phyloP scores from a whole-genome alignment of 106 monocot genomes.

The Platanthera zijinensis region DNA sequence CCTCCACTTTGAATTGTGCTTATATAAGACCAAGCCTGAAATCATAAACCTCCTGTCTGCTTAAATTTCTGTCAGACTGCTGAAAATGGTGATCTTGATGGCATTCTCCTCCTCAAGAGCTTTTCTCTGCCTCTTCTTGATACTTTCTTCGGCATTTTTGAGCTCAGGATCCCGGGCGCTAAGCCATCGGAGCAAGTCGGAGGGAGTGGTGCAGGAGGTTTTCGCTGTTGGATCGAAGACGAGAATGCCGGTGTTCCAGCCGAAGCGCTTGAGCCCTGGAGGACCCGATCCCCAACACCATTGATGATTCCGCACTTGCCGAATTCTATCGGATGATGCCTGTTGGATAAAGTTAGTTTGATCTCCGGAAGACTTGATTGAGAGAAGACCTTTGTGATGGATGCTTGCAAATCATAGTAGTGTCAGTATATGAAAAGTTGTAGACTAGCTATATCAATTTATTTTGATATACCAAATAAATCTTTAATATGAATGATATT shows the following conservation, averaged over 20 bases:
- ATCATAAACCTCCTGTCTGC: not conserved
- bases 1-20: constrained; percentile 1
- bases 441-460: not conserved
- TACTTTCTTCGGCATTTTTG: constrained; percentile 1
- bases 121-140: constrained; percentile 6
- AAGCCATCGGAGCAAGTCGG: not conserved
- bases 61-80: not conserved
- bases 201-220: no score
- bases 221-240: not conserved
- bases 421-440: not conserved
- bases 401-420: not conserved
- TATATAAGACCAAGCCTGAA: constrained; percentile 2
- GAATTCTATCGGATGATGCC: not conserved
- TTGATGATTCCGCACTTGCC: not conserved
- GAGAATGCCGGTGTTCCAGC: not conserved
- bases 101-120: constrained; percentile 1
- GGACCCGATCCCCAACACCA: constrained; percentile 9
- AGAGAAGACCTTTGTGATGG: not conserved
- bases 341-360: not conserved
- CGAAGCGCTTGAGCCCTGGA: constrained; percentile 3
- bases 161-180: not conserved
- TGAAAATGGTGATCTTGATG: not conserved
- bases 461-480: no score
- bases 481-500: no score
- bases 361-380: not conserved